Percentiles rank a stretch among this genome's conserved stretches.
Conservation (phyloP, 495 filamentous ascomycete genomes). For the Schizothecium vesticola region DNA sequence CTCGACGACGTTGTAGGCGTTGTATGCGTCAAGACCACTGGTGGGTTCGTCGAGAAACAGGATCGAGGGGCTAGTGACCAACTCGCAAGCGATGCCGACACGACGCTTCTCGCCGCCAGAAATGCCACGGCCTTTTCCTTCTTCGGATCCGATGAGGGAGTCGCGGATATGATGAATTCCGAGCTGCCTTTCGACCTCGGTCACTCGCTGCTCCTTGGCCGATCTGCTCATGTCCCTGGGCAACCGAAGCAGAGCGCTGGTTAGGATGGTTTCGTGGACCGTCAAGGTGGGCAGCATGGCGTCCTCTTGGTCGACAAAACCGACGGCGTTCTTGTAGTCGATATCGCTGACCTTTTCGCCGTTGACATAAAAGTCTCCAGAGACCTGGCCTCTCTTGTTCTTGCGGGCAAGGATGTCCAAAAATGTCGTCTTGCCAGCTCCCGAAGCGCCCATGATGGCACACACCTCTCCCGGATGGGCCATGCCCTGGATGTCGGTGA, state of each 20-base stretch:
- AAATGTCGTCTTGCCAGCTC: constrained; percentile 96
- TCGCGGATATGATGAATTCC: constrained; percentile 89
- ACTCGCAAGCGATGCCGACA: constrained; percentile 94
- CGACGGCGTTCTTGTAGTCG: constrained; percentile 85
- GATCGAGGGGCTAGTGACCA: constrained; percentile 96
- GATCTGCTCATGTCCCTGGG: constrained; percentile 82
- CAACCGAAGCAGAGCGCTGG: constrained; percentile 82
- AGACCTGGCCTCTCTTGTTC: constrained; percentile 81
- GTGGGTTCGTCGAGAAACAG: constrained; percentile 97
- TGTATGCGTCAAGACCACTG: constrained; percentile 90
- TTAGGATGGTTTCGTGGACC: constrained; percentile 96
- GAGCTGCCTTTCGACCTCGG: constrained; percentile 91
- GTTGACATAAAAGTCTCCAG: constrained; percentile 88
- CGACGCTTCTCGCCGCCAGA: constrained; percentile 95
- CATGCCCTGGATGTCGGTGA: constrained; percentile 72
- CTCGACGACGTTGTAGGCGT: constrained; percentile 95
- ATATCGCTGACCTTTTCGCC: constrained; percentile 81
- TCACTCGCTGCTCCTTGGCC: constrained; percentile 81
- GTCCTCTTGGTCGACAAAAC: constrained; percentile 97
- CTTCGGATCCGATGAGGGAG: constrained; percentile 95
- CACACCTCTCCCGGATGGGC: constrained; percentile 87
- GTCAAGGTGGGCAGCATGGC: constrained; percentile 96
- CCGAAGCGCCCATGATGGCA: constrained; percentile 97
- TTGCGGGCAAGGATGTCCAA: constrained; percentile 94
- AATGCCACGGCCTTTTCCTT: constrained; percentile 88